Evolutionary conservation across 176 grass and related monocot species (phyloP).

Genomic region (Ensete ventricosum): DNA sequence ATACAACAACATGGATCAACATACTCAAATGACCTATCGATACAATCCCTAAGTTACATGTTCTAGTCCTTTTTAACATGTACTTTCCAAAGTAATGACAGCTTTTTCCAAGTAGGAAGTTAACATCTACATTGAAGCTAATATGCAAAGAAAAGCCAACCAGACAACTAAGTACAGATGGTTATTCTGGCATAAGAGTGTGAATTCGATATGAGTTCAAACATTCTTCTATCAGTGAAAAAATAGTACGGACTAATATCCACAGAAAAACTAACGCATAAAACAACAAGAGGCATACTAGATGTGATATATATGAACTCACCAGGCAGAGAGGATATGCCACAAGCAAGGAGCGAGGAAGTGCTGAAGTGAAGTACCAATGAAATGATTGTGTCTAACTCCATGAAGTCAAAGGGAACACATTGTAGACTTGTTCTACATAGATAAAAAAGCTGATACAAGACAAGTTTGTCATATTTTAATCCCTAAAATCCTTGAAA

Average conservation of each 20-base stretch:
- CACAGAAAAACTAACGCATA: background rate
- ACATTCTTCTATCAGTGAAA: no score
- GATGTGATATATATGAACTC: conserved; percentile 17
- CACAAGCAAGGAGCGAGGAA: conserved; percentile 79
- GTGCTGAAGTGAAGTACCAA: conserved; percentile 97
- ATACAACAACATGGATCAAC: no score
- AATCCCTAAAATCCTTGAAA: background rate
- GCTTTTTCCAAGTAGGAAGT: no score
- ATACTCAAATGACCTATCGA: no score
- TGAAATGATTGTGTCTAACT: conserved; percentile 66
- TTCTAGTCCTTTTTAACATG: no score
- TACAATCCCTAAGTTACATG: no score
- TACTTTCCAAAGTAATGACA: no score
- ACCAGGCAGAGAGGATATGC: conserved; percentile 91
- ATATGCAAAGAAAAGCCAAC: no score
- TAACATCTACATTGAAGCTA: no score
- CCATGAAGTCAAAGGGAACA: conserved; percentile 25
- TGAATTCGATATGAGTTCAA: no score
- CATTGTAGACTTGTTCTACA: background rate
- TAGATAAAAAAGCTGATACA: background rate
- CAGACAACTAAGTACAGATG: no score
- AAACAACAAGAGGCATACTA: background rate
- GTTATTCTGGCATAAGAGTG: no score
- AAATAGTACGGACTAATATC: background rate
- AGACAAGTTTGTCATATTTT: background rate